Evolutionary conservation across 441 rosid genomes (phyloP), one percentile per base, ranked within the genome.

Genomic region (Melastoma candidum): DNA sequence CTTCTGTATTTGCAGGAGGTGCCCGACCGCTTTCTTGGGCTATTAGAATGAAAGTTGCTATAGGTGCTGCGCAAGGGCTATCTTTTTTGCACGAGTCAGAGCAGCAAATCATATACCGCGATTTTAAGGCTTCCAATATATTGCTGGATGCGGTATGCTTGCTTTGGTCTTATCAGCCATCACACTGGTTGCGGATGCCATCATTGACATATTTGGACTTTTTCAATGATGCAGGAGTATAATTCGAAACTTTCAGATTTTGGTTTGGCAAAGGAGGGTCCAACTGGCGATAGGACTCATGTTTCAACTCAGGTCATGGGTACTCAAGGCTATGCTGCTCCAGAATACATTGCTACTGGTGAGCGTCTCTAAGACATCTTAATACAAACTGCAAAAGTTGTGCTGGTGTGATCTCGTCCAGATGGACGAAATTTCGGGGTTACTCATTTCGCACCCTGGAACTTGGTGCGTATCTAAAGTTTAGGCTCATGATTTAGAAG

Each of bases 301-400:
- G 85, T 82, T 48, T 74, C 90, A 1, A 82, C 96, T 26, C 78
- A 71, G 74, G 76, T 84, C 7, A 48, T 84, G 56, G 90, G 96
- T 44, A 82, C 94, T 49, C 69, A 76, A 48, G 96, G 96, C 48
- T 84, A 84, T 53, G 81, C 83, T 46, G 95, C 89, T 46, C 93
- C 95, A 12, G 87, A 84, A 25, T 87, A 82, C 56, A 63, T 84
- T 39, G 85, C 85, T 12, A 79, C 95, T 66, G 87, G 95, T 83
- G 49, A 49, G 56, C 58, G 49, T 47, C 44, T 41, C 55, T 29
- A 29, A n/a, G 17, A n/a, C 55, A 29, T 51, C 41, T 32, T 32
- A 32, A 4, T 32, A 32, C 41, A 6, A 32, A 32, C 41, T 32
- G 41, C 41, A 32, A 32, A 32, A 32, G 8, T 32, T 8, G 41